A percentile compares a stretch with the other conserved stretches of the same genome.
Evolutionary conservation across 352 stramenopile species (phyloP).

Genomic region (Phytophthora capsici): DNA sequence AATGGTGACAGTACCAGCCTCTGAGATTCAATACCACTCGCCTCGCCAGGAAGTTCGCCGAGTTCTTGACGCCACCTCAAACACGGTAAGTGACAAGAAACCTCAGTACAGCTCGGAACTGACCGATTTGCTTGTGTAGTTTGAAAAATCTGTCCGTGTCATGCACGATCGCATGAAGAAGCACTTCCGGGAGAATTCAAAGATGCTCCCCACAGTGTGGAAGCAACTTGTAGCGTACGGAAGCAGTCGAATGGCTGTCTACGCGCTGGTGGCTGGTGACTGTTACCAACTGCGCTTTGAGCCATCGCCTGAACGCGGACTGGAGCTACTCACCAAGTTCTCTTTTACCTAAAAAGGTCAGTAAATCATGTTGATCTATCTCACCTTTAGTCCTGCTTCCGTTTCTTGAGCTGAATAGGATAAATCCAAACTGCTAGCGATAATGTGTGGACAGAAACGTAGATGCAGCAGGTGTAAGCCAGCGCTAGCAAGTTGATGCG

Average conservation of each 20-base stretch:
- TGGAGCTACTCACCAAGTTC: constrained; percentile 60
- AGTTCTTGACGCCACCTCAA: constrained; percentile 47
- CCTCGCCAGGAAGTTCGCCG: constrained; percentile 65
- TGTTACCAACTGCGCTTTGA: constrained; percentile 74
- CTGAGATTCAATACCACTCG: constrained; percentile 75
- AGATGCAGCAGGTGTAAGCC: constrained; percentile 73
- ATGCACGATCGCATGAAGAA: constrained; percentile 85
- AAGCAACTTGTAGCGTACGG: constrained; percentile 57
- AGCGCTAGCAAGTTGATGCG: constrained; percentile 66
- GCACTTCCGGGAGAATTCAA: constrained; percentile 58
- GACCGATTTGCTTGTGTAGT: constrained; percentile 35
- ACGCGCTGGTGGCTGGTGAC: constrained; percentile 57
- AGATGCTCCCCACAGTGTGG: constrained; percentile 64
- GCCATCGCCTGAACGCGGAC: constrained; percentile 43
- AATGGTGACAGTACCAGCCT: constrained; percentile 55
- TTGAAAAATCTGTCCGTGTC: constrained; percentile 69
- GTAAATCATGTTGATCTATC: background rate
- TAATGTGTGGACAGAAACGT: constrained; percentile 74
- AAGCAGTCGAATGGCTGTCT: constrained; percentile 40
- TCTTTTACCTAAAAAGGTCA: constrained; percentile 29
- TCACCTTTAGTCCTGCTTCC: constrained; percentile 38
- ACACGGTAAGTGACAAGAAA: constrained; percentile 34
- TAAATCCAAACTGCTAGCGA: constrained; percentile 58
- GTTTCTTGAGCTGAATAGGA: constrained; percentile 22
- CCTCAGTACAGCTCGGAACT: too few relatives aligned